A percentile compares a stretch with the other conserved stretches of the same genome.
Evolutionary conservation across 352 stramenopile species (phyloP).

Genomic region (Phytophthora colocasiae): DNA sequence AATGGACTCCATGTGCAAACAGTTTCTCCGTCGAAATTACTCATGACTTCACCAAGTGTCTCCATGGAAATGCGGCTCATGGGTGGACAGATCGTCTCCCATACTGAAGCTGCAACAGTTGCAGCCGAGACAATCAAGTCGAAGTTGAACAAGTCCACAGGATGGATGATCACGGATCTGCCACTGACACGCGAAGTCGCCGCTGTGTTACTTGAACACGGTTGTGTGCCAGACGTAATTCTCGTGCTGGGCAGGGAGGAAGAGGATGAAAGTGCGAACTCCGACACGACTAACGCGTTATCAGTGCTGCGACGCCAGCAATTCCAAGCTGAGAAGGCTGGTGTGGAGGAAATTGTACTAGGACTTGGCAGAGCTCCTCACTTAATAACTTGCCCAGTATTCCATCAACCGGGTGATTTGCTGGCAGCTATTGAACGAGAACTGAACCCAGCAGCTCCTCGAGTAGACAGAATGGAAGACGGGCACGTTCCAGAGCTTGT

Average conservation of each 20-base stretch:
- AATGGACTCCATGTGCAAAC: conserved; percentile 21
- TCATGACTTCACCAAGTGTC: conserved; percentile 39
- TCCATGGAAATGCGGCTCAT: conserved; percentile 50
- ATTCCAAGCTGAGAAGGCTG: conserved; percentile 34
- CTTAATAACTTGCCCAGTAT: conserved; percentile 39
- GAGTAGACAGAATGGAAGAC: conserved; percentile 50
- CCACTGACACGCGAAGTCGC: conserved; percentile 45
- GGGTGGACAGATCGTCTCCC: conserved; percentile 40
- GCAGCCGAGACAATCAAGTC: conserved; percentile 29
- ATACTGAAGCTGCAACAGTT: conserved; percentile 28
- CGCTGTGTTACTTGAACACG: conserved; percentile 43
- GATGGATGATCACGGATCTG: conserved; percentile 70
- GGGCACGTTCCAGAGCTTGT: conserved; percentile 41
- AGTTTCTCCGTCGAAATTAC: conserved; percentile 37
- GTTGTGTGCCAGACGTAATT: conserved; percentile 60
- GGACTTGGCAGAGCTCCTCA: conserved; percentile 17
- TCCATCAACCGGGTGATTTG: conserved; percentile 35
- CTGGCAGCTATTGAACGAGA: conserved; percentile 38
- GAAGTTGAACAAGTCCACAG: conserved; percentile 7
- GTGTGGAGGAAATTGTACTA: conserved; percentile 21
- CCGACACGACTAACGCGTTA: conserved; percentile 11
- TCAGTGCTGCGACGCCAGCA: conserved; percentile 34
- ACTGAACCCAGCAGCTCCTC: conserved; percentile 51
- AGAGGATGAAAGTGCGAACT: conserved; percentile 10
- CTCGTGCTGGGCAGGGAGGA: conserved; percentile 52